Evolutionary conservation across 148 eudicot genomes (phyloP), one percentile per base, ranked within the genome.

Genomic region (Camellia japonica): DNA sequence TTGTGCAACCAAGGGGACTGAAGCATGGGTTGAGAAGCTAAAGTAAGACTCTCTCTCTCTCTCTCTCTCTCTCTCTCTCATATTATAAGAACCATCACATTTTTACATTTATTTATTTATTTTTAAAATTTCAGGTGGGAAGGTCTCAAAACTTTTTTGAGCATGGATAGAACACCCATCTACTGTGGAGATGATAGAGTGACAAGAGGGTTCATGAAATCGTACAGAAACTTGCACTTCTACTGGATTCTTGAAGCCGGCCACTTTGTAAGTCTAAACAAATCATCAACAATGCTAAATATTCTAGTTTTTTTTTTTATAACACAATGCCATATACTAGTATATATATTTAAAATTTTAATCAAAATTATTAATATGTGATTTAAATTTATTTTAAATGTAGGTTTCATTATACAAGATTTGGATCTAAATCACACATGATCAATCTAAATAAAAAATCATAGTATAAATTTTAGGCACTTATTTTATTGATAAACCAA

Each of bases 191-290:
- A 58, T 13, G 82, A 62, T 16, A 51, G 59, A 42, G 76, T 75
- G 51, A 93, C 99, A 44, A 90, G 87, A 70, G 99, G 87, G 6
- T 93, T 92, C 84, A 82, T 64, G n/a, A 92, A 80, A 70, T 92
- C 99, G 3, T 88, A 88, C 87, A 86, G 78, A 47, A 93, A 95
- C 71, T 88, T 95, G 56, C 93, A 92, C 82, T 95, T 95, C 88
- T 95, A 90, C 80, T 95, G 99, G 99, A 91, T 95, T 84, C 97
- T 95, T 86, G 87, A 85, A 76, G 99, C 99, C 61, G 99, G 97
- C 42, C 98, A 93, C 83, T 95, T 91, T 84, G 96, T 95, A 85
- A 92, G 97, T 88, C 38, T 68, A 59, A 59, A 2, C 15, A 7
- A 30, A 30, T 30, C 38, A 30, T 30, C 38, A 30, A 30, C 38